Evolutionary conservation across 768 basidiomycete species (phyloP), one percentile per base, ranked within the genome.

Genomic region (Termitomyces titanicus): DNA sequence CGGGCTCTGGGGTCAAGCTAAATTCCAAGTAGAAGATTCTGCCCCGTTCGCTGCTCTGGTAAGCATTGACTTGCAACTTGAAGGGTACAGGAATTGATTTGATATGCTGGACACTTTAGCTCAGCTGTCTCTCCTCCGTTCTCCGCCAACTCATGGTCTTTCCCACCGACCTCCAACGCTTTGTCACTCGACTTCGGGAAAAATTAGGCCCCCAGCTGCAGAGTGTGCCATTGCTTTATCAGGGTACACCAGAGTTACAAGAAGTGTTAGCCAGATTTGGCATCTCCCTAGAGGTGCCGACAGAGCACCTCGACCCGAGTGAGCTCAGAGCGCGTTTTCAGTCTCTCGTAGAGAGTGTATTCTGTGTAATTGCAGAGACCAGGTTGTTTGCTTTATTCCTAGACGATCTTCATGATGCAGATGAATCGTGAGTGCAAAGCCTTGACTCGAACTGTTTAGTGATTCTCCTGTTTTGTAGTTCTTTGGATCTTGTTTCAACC

Each of bases 1-100:
- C 59, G 87, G 87, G 4, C 74, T 88, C 5, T 89, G 87, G 87
- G 87, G 86, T 13, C 86, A 88, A 58, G 86, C 86, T 7, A 88
- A 88, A 68, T 88, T 88, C 58, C 82, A 86, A 60, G 79, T 73
- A 47, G 74, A 77, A 6, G 82, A 85, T 51, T 80, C 84, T 3
- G 83, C 86, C 3, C 88, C 88, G 15, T 90, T 88, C 64, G 77
- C 83, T 13, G 83, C 85, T 0, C 65, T 90, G 44, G 64, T 63
- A 39, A 56, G 58, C 34, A 12, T n/a, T 38, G 4, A 18, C 12
- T 20, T 5, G 18, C 24, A 12, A n/a, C n/a, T n/a, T n/a, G 9
- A 33, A 12, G 13, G 25, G 11, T 24, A n/a, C 7, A 49, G 11
- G 17, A 25, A 38, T 37, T 15, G 44, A 22, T 18, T 34, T 43